Evolutionary conservation across 1,139 yeast genomes (phyloP).

Genomic region (Kodamaea derodonti): DNA sequence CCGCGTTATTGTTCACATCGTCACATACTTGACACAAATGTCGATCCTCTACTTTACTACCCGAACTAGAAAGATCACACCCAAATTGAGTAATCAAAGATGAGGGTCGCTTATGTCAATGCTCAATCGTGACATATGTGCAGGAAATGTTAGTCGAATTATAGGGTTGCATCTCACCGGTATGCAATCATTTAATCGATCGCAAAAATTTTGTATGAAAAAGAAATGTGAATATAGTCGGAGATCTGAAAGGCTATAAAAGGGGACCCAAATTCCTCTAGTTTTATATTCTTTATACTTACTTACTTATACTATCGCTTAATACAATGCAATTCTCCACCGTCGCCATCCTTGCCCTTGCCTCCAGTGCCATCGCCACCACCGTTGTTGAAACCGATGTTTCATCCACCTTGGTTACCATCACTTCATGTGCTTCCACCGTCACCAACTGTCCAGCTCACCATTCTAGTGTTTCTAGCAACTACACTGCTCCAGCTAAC

Average conservation of each 20-base stretch:
- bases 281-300: too few relatives aligned
- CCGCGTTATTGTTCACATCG: background rate
- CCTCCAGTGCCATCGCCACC: slow-evolving; percentile 21
- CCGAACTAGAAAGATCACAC: background rate
- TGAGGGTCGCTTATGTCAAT: background rate
- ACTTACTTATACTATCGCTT: slow-evolving; percentile 23
- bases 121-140: background rate
- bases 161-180: background rate
- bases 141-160: background rate
- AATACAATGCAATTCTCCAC: slow-evolving; percentile 24
- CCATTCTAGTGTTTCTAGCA: slow-evolving; percentile 23
- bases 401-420: slow-evolving; percentile 21
- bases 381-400: slow-evolving; percentile 17
- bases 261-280: background rate
- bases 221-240: background rate
- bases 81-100: background rate
- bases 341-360: slow-evolving; percentile 21
- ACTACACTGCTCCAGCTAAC: slow-evolving; percentile 16
- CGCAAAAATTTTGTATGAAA: background rate
- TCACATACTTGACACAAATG: background rate
- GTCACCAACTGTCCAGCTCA: slow-evolving; percentile 24
- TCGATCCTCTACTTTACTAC: background rate
- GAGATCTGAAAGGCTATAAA: background rate
- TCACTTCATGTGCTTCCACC: slow-evolving; percentile 22
- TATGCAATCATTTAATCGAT: background rate